These are phyloP conservation scores for Clavispora phyllophila DNA, from an alignment of 805 yeast genomes.

Conservation along the genomic window DNA sequence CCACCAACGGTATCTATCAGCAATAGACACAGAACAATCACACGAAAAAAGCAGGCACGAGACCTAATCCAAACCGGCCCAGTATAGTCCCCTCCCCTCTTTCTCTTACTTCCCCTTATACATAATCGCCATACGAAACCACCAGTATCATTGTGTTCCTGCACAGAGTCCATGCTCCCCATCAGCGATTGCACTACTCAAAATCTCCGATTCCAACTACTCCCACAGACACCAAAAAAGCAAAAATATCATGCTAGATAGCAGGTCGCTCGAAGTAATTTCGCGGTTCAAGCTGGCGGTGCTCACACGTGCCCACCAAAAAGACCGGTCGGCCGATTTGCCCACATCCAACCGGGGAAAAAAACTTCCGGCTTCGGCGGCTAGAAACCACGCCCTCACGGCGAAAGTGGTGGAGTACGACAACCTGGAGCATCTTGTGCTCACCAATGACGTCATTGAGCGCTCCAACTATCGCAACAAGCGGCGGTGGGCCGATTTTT, in stretches of 20 bases:
- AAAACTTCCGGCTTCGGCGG: conserved; percentile 18
- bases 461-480: conserved; percentile 23
- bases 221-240: too few species aligned
- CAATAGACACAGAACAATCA: too few species aligned
- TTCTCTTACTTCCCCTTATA: too few species aligned
- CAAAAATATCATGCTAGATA: conserved; percentile 42
- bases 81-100: too few species aligned
- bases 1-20: too few species aligned
- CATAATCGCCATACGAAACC: too few species aligned
- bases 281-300: conserved; percentile 35
- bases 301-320: conserved; percentile 13
- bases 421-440: conserved; percentile 31
- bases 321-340: conserved; percentile 4
- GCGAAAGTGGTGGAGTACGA: conserved; percentile 37
- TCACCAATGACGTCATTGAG: conserved; percentile 32
- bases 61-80: too few species aligned
- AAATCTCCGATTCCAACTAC: too few species aligned
- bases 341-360: conserved; percentile 27
- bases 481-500: conserved; percentile 33
- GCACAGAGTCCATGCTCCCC: too few species aligned
- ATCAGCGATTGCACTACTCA: too few species aligned
- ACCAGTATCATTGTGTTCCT: too few species aligned
- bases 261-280: conserved; percentile 33
- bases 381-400: conserved; percentile 18
- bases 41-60: too few species aligned